Evolutionary conservation across 148 eudicot genomes (phyloP), one percentile per base, ranked within the genome.

Genomic region (Selenicereus undatus): DNA sequence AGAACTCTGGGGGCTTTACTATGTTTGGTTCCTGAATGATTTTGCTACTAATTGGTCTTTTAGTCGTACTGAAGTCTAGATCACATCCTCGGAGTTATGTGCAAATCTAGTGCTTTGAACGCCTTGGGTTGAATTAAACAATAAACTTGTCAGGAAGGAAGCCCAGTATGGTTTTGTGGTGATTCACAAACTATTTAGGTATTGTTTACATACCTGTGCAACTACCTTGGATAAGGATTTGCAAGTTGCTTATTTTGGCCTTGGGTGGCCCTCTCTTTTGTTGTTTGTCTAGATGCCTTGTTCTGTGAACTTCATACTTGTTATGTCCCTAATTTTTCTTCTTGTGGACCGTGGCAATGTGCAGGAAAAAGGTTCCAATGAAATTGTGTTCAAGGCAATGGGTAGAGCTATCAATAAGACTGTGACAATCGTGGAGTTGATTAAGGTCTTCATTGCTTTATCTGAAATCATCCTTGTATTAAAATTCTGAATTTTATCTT

Each of bases 341-440:
- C 58, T 50, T 76, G 69, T 71, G 64, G 45, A 8, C 68, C 21
- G 29, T 62, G 68, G 68, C 70, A 11, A 42, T 78, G 39, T 80
- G 74, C 80, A 96, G 99, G 98, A 96, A 78, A 93, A 96, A 84
- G 93, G 89, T 73, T 85, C 97, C 7, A 80, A 88, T 75, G 93
- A 92, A 82, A 91, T 96, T 82, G 94, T 92, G 80, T 92, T 96
- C 80, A 96, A 96, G 90, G 99, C 99, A 76, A 96, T 96, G 99
- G 99, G 99, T 43, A 93, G 99, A 85, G 99, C 99, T 35, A 96
- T 96, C 83, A 96, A 96, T 83, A 96, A 96, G 78, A 93, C 98
- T 73, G 99, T 96, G 39, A 96, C 99, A 56, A 96, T 96, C 20
- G 99, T 96, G 91, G 99, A 96, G 87, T 85, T 96, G 78, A 96